Conservation (phyloP, 768 basidiomycete species). For the Amanita molliuscula region DNA sequence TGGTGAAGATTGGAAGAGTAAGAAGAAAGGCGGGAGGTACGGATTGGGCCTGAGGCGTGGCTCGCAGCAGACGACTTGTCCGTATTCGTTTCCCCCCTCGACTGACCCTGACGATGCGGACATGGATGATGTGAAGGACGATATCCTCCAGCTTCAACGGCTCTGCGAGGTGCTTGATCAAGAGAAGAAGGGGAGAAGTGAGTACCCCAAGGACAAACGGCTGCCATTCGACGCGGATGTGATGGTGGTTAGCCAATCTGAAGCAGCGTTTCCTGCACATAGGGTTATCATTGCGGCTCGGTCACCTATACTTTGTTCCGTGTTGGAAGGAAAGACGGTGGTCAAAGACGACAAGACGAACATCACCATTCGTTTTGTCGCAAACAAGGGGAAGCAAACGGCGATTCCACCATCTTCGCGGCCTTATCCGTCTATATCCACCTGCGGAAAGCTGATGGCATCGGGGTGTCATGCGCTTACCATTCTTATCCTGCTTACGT, state of each 20-base stretch:
- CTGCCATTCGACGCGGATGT: constrained; percentile 55
- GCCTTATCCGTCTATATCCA: not conserved
- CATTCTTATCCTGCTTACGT: constrained; percentile 66
- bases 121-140: constrained; percentile 18
- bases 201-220: constrained; percentile 11
- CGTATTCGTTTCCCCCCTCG: constrained; percentile 14
- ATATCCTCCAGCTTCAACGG: constrained; percentile 22
- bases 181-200: constrained; percentile 17
- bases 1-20: not conserved
- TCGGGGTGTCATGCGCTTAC: constrained; percentile 53
- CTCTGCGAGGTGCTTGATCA: constrained; percentile 22
- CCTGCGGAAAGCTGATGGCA: constrained; percentile 28
- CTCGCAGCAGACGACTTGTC: not conserved
- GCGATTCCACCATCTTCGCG: not conserved
- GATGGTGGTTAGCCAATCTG: constrained; percentile 27
- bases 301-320: constrained; percentile 30
- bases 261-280: constrained; percentile 50
- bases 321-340: constrained; percentile 25
- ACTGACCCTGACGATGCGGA: constrained; percentile 24
- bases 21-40: constrained; percentile 2
- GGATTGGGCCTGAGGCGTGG: constrained; percentile 1
- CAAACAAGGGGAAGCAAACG: constrained; percentile 12
- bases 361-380: constrained; percentile 11
- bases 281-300: constrained; percentile 56
- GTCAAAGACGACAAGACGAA: constrained; percentile 8